Percentiles rank a stretch among this genome's conserved stretches.
phyloP scores from a whole-genome alignment of 2,329 filamentous ascomycete species.

The Colletotrichum tamarilloi region DNA sequence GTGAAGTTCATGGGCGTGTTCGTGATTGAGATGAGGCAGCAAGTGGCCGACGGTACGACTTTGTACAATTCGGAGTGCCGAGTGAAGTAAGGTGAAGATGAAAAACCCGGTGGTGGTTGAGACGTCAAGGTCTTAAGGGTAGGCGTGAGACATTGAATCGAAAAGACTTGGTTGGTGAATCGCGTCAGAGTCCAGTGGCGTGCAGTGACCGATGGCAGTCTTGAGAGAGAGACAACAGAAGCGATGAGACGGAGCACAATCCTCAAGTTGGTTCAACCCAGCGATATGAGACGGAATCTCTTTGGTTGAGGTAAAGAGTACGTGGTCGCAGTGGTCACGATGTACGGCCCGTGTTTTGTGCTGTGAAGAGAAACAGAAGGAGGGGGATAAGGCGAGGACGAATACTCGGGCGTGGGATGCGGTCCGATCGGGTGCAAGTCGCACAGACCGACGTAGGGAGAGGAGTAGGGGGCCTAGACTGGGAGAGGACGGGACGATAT shows the following conservation, averaged over 20 bases:
- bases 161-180: constrained; percentile 19
- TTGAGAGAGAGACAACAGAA: constrained; percentile 3
- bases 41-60: neutral
- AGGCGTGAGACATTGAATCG: constrained; percentile 32
- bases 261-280: neutral
- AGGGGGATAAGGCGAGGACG: neutral
- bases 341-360: constrained; percentile 2
- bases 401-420: constrained; percentile 12
- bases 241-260: constrained; percentile 24
- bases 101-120: neutral
- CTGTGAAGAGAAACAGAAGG: neutral
- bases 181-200: constrained; percentile 11
- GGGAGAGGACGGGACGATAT: constrained; percentile 21
- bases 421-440: constrained; percentile 12
- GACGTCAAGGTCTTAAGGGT: constrained; percentile 9
- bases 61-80: neutral
- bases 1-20: constrained; percentile 13
- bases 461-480: neutral
- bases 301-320: neutral
- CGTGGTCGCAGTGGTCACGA: constrained; percentile 14
- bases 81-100: neutral
- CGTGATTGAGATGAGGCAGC: neutral
- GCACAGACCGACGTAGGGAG: constrained; percentile 33
- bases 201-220: neutral
- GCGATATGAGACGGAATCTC: constrained; percentile 2